Percentiles rank a stretch among this genome's conserved stretches.
phyloP scores from a whole-genome alignment of 2,329 filamentous ascomycete species.

The Epichloe festucae region DNA sequence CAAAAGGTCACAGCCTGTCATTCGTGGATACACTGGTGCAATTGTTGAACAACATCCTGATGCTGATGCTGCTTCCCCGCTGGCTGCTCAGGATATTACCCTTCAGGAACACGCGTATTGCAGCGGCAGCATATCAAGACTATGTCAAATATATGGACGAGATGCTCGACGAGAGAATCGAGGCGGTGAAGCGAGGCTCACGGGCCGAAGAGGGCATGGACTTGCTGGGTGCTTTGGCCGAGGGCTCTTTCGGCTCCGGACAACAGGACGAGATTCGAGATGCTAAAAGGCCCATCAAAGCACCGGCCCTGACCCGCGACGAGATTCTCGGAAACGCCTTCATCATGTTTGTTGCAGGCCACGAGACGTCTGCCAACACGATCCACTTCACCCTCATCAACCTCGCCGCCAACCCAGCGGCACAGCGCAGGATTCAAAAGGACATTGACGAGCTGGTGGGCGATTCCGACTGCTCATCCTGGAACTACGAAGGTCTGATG shows the following conservation, averaged over 20 bases:
- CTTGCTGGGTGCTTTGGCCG: conserved; percentile 34
- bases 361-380: conserved; percentile 68
- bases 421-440: conserved; percentile 52
- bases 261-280: conserved; percentile 25
- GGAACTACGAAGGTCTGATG: conserved; percentile 59
- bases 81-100: conserved; percentile 43
- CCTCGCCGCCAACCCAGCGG: conserved; percentile 50
- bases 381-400: conserved; percentile 59
- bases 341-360: conserved; percentile 57
- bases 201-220: conserved; percentile 35
- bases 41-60: conserved; percentile 50
- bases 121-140: conserved; percentile 44
- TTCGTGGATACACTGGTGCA: conserved; percentile 50
- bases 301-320: conserved; percentile 36
- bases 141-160: conserved; percentile 59
- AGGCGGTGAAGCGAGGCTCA: conserved; percentile 23
- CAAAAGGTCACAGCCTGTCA: conserved; percentile 46
- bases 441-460: conserved; percentile 57
- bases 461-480: conserved; percentile 42
- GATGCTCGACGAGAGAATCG: conserved; percentile 48
- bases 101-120: conserved; percentile 35
- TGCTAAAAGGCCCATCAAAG: conserved; percentile 9
- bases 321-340: conserved; percentile 65
- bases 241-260: conserved; percentile 1
- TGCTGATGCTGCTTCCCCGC: conserved; percentile 45